Conservation (phyloP, 2,329 filamentous ascomycete genomes). For the Fusarium miscanthi region DNA sequence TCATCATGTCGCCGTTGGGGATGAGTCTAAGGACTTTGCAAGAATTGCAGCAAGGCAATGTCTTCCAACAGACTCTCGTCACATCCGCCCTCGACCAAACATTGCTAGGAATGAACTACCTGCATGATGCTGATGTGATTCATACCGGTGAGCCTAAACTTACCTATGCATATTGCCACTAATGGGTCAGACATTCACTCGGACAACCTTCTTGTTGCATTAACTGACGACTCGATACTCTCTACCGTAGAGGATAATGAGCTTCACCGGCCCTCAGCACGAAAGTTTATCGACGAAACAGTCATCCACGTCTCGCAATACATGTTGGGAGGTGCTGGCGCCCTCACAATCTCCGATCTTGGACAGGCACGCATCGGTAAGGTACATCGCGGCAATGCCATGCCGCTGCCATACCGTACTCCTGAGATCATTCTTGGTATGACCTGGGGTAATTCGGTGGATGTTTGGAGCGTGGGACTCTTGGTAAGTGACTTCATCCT, state of each 20-base stretch:
- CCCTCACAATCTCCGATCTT: conserved; percentile 50
- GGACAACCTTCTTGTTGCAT: conserved; percentile 51
- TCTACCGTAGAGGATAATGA: conserved; percentile 48
- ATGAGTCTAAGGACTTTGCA: conserved; percentile 52
- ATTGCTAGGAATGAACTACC: conserved; percentile 40
- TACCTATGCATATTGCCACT: too few species aligned
- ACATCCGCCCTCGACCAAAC: conserved; percentile 38
- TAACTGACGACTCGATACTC: conserved; percentile 48
- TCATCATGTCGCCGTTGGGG: conserved; percentile 52
- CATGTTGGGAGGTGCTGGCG: conserved; percentile 47
- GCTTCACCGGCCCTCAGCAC: conserved; percentile 44
- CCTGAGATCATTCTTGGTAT: conserved; percentile 53
- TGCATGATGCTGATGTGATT: conserved; percentile 43
- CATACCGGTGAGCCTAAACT: conserved; percentile 42
- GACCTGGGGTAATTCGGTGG: conserved; percentile 49
- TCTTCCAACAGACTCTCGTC: conserved; percentile 46
- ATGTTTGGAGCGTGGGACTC: conserved; percentile 52
- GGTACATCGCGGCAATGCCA: conserved; percentile 39
- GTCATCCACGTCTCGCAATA: conserved; percentile 49
- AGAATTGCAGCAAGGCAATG: conserved; percentile 39
- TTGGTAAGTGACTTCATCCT: conserved; percentile 39
- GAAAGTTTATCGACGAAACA: conserved; percentile 44
- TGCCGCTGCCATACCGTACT: conserved; percentile 49
- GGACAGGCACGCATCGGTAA: conserved; percentile 51
- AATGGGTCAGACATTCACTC: conserved; percentile 48